Evolutionary conservation across 345 rosid species (phyloP), one percentile per base, ranked within the genome.

Genomic region (Excoecaria agallocha): DNA sequence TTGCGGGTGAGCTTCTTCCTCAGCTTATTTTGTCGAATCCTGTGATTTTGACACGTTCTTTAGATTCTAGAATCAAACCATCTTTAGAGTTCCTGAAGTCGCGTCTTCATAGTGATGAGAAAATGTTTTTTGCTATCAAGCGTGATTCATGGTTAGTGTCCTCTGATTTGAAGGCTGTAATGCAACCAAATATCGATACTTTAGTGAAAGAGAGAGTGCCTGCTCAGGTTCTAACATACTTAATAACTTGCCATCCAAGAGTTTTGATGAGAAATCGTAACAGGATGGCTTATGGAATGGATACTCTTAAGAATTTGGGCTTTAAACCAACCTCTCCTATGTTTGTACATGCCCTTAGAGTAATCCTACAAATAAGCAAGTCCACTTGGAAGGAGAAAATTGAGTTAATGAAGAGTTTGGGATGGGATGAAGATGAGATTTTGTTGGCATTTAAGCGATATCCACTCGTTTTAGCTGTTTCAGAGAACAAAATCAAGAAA

Each of bases 341-440:
- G 15, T 83, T 80, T 73, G 3, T 71, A 8, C 66, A 70, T 41
- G 82, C 77, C 41, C 20, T 80, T 35, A 38, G 73, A 16, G 79
- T 58, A 9, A 72, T 75, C 52, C 3, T 73, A 10, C 39, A 51
- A 4, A 15, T 77, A 62, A 71, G 38, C 15, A 77, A 74, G 12
- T 13, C 60, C 1, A 68, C 73, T 16, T 68, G 76, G 79, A 68
- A 72, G 63, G 75, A 37, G 61, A 80, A 71, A 70, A 67, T 80
- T 8, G 77, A 74, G 25, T 2, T 77, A 30, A 30, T 80, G 39
- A 66, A 77, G 73, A 77, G 79, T 60, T 5, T 77, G 51, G 83
- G 86, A 2, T 83, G 79, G 79, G 75, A 67, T 17, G 61, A 77
- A 30, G 77, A 80, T 43, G 79, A 83, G 16, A 74, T 77, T 46